Conservation (phyloP, 129 eudicot species). For the Pulicaria dysenterica region DNA sequence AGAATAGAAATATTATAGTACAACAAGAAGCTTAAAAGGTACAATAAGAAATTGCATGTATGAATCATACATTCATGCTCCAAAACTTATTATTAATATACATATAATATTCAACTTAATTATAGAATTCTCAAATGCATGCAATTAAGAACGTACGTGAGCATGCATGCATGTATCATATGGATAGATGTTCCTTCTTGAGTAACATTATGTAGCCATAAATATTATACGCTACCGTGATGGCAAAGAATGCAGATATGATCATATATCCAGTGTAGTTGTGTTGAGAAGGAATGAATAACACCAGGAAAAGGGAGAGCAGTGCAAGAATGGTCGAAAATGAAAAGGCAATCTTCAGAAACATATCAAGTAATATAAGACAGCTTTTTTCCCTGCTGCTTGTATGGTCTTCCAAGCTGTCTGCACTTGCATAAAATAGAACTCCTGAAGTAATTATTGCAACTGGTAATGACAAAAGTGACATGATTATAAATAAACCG, state of each 20-base stretch:
- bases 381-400: background rate
- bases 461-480: background rate
- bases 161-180: too few relatives aligned
- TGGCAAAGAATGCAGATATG: background rate
- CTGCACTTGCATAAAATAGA: background rate
- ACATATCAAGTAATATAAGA: background rate
- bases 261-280: background rate
- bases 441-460: conserved; percentile 3
- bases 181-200: background rate
- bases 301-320: background rate
- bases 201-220: background rate
- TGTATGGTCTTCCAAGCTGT: background rate
- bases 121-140: too few relatives aligned
- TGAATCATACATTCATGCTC: too few relatives aligned
- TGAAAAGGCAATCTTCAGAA: background rate
- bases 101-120: too few relatives aligned
- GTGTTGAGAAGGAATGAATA: conserved; percentile 6
- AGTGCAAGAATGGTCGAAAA: conserved; percentile 10
- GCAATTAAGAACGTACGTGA: too few relatives aligned
- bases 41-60: too few relatives aligned
- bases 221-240: background rate
- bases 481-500: conserved; percentile 15
- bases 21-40: too few relatives aligned
- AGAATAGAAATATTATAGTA: too few relatives aligned
- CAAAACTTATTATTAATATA: too few relatives aligned